These are phyloP conservation scores for Cryptosporidium viatorum DNA, from an alignment of 169 alveolate species.

Conservation along the genomic window DNA sequence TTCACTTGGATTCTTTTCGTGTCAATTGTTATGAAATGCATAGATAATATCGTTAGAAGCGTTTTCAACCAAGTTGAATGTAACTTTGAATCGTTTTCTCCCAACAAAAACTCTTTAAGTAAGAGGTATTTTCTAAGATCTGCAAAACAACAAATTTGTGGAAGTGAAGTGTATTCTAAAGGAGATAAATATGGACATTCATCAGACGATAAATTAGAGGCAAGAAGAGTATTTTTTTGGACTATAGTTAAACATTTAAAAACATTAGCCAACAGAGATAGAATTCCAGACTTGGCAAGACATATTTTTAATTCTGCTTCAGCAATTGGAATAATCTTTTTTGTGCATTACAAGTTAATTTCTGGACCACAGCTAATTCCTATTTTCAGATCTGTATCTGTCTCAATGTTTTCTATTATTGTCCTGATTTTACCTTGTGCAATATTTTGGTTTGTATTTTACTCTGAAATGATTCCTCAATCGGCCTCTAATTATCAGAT, in stretches of 20 bases:
- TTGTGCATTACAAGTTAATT: conserved; percentile 1
- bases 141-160: conserved; percentile 1
- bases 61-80: conserved; percentile 30
- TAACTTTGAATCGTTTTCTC: conserved; percentile 6
- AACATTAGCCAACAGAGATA: background rate
- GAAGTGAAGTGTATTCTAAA: background rate
- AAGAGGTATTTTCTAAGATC: conserved; percentile 44
- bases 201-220: background rate
- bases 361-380: conserved; percentile 39
- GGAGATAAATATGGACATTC: background rate
- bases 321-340: conserved; percentile 36
- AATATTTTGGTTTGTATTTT: conserved; percentile 64
- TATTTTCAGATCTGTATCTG: conserved; percentile 21
- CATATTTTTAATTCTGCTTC: background rate
- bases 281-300: background rate
- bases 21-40: conserved; percentile 30
- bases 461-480: conserved; percentile 49
- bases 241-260: background rate
- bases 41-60: conserved; percentile 34
- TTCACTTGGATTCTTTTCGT: conserved; percentile 26
- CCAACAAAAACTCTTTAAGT: conserved; percentile 19
- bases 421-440: conserved; percentile 35
- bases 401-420: conserved; percentile 14
- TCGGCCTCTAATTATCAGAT: conserved; percentile 1
- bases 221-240: background rate